These are phyloP conservation scores for Adansonia madagascariensis DNA, from an alignment of 441 rosid species.

Conservation along the genomic window DNA sequence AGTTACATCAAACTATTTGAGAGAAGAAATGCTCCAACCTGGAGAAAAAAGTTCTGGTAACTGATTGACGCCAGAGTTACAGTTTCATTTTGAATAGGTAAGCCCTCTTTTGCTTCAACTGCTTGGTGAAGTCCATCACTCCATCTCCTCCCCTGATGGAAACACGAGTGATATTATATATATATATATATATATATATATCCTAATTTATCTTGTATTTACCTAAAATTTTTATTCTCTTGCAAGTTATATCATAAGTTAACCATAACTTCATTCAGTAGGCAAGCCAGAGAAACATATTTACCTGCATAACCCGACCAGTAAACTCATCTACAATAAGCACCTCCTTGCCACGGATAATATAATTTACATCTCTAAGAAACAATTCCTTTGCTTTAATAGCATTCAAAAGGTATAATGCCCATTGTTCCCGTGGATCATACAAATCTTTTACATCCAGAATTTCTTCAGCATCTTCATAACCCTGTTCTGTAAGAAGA, in stretches of 20 bases:
- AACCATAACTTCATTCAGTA: neutral
- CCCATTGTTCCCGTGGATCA: slow-evolving; percentile 99
- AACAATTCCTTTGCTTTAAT: slow-evolving; percentile 92
- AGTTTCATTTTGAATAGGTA: slow-evolving; percentile 98
- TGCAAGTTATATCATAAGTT: slow-evolving; percentile 1
- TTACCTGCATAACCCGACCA: slow-evolving; percentile 99
- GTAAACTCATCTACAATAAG: slow-evolving; percentile 97
- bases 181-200: neutral
- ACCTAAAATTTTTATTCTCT: neutral
- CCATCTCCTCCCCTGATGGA: slow-evolving; percentile 89
- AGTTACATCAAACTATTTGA: slow-evolving; percentile 26
- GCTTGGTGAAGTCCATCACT: slow-evolving; percentile 99
- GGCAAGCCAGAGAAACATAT: slow-evolving; percentile 22
- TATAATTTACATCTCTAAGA: slow-evolving; percentile 92
- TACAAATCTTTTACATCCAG: slow-evolving; percentile 87
- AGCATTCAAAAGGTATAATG: slow-evolving; percentile 86
- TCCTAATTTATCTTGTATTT: slow-evolving; percentile 2
- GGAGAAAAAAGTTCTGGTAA: slow-evolving; percentile 96
- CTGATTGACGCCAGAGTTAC: slow-evolving; percentile 93
- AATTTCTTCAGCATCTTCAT: slow-evolving; percentile 95
- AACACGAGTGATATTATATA: slow-evolving; percentile 17
- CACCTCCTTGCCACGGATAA: slow-evolving; percentile 91
- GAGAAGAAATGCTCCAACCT: slow-evolving; percentile 56
- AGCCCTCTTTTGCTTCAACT: slow-evolving; percentile 95
- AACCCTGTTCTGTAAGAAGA: slow-evolving; percentile 93